These are phyloP conservation scores for Monosporascus sp. DNA, from an alignment of 2,329 filamentous ascomycete species.

Conservation along the genomic window DNA sequence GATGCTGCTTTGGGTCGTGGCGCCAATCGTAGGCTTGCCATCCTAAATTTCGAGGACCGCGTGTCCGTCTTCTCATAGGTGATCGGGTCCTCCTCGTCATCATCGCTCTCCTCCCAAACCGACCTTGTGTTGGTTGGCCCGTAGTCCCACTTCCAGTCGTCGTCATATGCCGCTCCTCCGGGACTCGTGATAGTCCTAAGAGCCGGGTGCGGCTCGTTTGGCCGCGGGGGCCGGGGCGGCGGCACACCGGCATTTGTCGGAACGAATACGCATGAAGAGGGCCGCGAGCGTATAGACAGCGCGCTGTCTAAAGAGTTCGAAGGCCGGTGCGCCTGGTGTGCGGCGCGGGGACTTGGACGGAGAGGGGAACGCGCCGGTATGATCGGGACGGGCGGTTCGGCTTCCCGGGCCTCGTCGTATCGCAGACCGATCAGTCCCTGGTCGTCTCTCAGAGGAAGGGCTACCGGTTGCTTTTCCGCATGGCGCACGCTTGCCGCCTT, in stretches of 20 bases:
- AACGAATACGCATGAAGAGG: slow-evolving; percentile 22
- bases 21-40: slow-evolving; percentile 19
- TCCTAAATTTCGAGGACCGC: slow-evolving; percentile 12
- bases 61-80: slow-evolving; percentile 21
- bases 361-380: slow-evolving; percentile 38
- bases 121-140: slow-evolving; percentile 35
- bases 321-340: slow-evolving; percentile 13
- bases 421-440: slow-evolving; percentile 48
- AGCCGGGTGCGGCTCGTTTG: slow-evolving; percentile 49
- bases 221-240: slow-evolving; percentile 35
- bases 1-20: slow-evolving; percentile 25
- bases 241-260: slow-evolving; percentile 28
- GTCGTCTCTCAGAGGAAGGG: slow-evolving; percentile 42
- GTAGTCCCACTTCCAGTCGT: slow-evolving; percentile 52
- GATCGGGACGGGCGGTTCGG: slow-evolving; percentile 53
- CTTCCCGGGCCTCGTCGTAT: slow-evolving; percentile 57
- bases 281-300: slow-evolving; percentile 9
- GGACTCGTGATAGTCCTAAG: slow-evolving; percentile 35
- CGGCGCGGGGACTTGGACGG: slow-evolving; percentile 21
- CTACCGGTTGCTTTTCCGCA: slow-evolving; percentile 32
- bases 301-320: slow-evolving; percentile 9
- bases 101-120: slow-evolving; percentile 36
- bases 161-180: slow-evolving; percentile 20
- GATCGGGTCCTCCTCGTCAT: slow-evolving; percentile 35
- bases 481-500: slow-evolving; percentile 37